Evolutionary conservation across 108 stramenopile genomes (phyloP).

Genomic region (Nannochloropsis granulata): DNA sequence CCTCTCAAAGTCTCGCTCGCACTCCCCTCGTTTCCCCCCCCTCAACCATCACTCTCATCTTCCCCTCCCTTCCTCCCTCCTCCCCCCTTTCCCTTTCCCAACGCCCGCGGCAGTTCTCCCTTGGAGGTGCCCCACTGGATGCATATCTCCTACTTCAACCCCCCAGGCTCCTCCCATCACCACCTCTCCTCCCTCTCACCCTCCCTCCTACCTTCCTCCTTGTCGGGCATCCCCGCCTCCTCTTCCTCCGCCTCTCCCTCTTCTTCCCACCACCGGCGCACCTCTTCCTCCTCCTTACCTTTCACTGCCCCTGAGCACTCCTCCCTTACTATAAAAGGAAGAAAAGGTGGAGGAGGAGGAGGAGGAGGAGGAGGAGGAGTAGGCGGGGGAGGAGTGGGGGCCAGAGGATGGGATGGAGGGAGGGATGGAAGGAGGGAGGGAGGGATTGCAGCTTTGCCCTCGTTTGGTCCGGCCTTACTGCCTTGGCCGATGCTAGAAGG

Average conservation of each 20-base stretch:
- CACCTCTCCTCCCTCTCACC: not conserved
- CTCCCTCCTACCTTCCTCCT: not conserved
- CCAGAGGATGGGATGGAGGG: not conserved
- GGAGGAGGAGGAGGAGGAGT: not conserved
- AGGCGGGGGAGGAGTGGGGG: not conserved
- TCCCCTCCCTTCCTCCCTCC: not conserved
- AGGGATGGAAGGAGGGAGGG: not conserved
- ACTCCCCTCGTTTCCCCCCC: not conserved
- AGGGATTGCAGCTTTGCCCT: not conserved
- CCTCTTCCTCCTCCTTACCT: not conserved
- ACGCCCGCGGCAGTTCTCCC: not conserved
- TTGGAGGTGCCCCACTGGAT: conserved; percentile 48
- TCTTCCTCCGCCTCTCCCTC: not conserved
- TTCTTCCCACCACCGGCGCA: not conserved
- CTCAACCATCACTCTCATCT: not conserved
- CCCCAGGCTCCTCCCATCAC: not conserved
- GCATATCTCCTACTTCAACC: conserved; percentile 8
- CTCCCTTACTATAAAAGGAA: not conserved
- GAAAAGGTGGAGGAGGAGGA: not conserved
- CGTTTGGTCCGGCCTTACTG: not conserved
- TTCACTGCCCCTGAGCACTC: not conserved
- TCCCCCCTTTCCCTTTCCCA: not conserved
- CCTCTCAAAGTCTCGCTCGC: not conserved
- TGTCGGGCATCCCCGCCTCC: not conserved
- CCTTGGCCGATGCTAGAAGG: not conserved